Conservation (phyloP, 164 flowering plant genomes). For the Magnolia officinalis region DNA sequence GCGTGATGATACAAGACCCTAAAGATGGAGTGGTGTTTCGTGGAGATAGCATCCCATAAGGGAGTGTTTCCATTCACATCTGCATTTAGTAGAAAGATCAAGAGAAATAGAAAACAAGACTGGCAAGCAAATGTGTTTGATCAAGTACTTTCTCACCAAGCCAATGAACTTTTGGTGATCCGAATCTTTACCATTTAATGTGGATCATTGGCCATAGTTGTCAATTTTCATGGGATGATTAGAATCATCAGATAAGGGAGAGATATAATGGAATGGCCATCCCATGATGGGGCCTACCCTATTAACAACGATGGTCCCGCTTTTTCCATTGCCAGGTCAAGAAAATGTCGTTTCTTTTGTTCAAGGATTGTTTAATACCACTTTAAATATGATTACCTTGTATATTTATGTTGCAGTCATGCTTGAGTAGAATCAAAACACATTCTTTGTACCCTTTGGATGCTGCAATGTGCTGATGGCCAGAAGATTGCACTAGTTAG, state of each 20-base stretch:
- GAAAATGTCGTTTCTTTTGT: no score
- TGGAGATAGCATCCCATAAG: slow-evolving; percentile 69
- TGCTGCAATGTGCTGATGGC: slow-evolving; percentile 74
- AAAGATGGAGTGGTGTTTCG: slow-evolving; percentile 64
- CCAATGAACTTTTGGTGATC: not conserved
- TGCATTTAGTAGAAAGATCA: slow-evolving; percentile 24
- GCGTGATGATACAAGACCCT: slow-evolving; percentile 58
- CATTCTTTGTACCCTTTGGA: slow-evolving; percentile 83
- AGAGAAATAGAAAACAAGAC: not conserved
- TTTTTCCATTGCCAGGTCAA: no score
- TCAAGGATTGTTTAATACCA: no score
- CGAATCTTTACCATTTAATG: no score
- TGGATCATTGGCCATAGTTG: no score
- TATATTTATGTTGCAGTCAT: slow-evolving; percentile 54
- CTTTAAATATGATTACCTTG: slow-evolving; percentile 38
- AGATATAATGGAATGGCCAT: no score
- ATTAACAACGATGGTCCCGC: no score
- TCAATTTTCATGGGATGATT: no score
- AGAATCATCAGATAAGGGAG: no score
- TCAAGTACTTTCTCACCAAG: not conserved
- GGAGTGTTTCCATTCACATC: slow-evolving; percentile 75
- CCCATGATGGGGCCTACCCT: no score
- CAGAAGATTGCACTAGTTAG: not conserved
- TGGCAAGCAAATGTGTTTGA: not conserved
- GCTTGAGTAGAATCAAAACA: slow-evolving; percentile 63